Evolutionary conservation across 2,329 filamentous ascomycete genomes (phyloP).

Genomic region (Fusarium ramigenum): DNA sequence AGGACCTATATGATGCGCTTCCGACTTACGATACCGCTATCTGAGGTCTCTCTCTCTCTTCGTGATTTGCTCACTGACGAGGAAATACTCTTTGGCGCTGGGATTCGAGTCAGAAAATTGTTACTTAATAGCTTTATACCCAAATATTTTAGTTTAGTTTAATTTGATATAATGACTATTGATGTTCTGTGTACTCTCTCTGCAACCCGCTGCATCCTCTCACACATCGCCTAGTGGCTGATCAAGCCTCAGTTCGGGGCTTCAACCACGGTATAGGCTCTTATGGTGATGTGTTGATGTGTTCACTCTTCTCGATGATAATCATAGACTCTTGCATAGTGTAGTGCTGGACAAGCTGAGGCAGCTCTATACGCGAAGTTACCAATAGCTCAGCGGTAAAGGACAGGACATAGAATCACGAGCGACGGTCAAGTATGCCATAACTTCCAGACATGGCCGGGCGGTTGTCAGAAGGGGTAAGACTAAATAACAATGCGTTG

Average conservation of each 20-base stretch:
- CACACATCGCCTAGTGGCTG: too few relatives aligned
- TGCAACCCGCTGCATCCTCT: too few relatives aligned
- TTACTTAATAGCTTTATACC: not conserved
- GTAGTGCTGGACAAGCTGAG: too few relatives aligned
- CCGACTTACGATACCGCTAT: slow-evolving; percentile 13
- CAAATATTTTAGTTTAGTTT: rapidly evolving
- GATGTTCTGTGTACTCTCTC: not conserved
- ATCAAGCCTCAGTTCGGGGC: not conserved
- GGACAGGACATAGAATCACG: too few relatives aligned
- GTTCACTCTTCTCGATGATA: too few relatives aligned
- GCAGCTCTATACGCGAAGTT: rapidly evolving
- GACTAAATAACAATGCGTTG: rapidly evolving
- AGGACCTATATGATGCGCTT: slow-evolving; percentile 12
- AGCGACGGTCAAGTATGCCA: too few relatives aligned
- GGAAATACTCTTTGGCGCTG: not conserved
- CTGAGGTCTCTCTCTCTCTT: not conserved
- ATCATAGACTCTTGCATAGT: too few relatives aligned
- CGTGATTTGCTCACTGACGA: not conserved
- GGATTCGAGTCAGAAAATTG: rapidly evolving
- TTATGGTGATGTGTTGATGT: too few relatives aligned
- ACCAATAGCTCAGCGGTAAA: too few relatives aligned
- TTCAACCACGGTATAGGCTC: too few relatives aligned
- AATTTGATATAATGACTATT: not conserved
- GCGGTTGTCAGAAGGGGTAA: too few relatives aligned
- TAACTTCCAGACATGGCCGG: too few relatives aligned